These are phyloP conservation scores for Xylaria venustula DNA, from an alignment of 495 filamentous ascomycete species.

Conservation along the genomic window DNA sequence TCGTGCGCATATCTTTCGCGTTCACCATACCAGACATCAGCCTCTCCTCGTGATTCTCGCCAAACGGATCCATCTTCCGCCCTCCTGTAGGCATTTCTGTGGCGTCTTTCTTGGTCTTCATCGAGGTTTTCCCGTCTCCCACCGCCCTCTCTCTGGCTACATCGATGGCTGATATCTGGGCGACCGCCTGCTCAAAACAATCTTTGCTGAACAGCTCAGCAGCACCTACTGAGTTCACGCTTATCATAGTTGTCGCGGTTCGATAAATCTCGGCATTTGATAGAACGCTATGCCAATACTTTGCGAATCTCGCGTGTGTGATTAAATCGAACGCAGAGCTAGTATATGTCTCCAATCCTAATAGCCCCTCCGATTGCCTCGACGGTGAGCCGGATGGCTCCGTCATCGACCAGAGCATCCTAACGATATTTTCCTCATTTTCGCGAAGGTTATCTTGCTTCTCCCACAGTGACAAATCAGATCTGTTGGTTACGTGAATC, in stretches of 20 bases:
- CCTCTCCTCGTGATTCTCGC: slow-evolving; percentile 69
- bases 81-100: not conserved
- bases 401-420: slow-evolving; percentile 33
- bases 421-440: slow-evolving; percentile 41
- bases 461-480: slow-evolving; percentile 16
- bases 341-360: not conserved
- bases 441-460: slow-evolving; percentile 32
- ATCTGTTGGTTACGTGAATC: not conserved
- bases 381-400: not conserved
- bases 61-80: slow-evolving; percentile 9
- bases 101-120: not conserved
- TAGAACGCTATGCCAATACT: slow-evolving; percentile 13
- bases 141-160: slow-evolving; percentile 9
- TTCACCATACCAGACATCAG: slow-evolving; percentile 80
- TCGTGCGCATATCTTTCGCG: slow-evolving; percentile 75
- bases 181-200: slow-evolving; percentile 16
- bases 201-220: slow-evolving; percentile 20
- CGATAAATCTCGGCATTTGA: slow-evolving; percentile 50
- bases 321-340: not conserved
- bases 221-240: slow-evolving; percentile 28
- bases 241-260: slow-evolving; percentile 60
- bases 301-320: not conserved
- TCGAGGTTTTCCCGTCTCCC: not conserved
- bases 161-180: not conserved
- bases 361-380: not conserved